Percentiles rank a stretch among this genome's conserved stretches.
These are phyloP conservation scores for Manihot esculenta DNA, from an alignment of 441 rosid genomes.

Conservation along the genomic window DNA sequence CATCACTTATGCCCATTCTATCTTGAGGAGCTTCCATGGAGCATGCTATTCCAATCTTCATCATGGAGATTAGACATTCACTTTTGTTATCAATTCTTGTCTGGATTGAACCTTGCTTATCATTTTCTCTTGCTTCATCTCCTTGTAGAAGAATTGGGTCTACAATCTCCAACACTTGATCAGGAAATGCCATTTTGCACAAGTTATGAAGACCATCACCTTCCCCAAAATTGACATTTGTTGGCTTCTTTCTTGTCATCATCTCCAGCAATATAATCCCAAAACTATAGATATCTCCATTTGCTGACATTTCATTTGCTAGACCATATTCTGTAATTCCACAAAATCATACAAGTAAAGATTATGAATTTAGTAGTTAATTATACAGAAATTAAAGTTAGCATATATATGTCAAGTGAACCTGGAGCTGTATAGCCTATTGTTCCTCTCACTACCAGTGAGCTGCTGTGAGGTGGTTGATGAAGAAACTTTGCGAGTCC, in stretches of 20 bases:
- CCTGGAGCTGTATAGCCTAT: constrained; percentile 15
- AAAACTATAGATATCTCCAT: constrained; percentile 17
- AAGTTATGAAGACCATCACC: background rate
- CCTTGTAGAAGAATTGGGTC: background rate
- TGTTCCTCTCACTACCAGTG: constrained; percentile 12
- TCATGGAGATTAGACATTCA: constrained; percentile 6
- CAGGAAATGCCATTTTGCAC: background rate
- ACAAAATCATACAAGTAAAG: background rate
- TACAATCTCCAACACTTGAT: background rate
- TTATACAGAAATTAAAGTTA: background rate
- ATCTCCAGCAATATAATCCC: constrained; percentile 1
- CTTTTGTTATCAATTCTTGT: background rate
- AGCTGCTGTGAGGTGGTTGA: background rate
- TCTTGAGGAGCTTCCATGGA: constrained; percentile 8
- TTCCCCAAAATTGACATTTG: background rate
- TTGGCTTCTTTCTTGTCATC: background rate
- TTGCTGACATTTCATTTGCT: background rate
- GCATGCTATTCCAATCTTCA: constrained; percentile 9
- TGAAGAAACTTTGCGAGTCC: constrained; percentile 3
- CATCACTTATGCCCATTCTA: background rate
- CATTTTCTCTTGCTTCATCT: background rate
- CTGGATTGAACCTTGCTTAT: no score
- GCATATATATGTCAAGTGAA: no score
- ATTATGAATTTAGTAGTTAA: background rate
- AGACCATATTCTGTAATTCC: constrained; percentile 2